Base-by-base conservation (phyloP, 106 monocot genomes). In the Acorus calamus region DNA sequence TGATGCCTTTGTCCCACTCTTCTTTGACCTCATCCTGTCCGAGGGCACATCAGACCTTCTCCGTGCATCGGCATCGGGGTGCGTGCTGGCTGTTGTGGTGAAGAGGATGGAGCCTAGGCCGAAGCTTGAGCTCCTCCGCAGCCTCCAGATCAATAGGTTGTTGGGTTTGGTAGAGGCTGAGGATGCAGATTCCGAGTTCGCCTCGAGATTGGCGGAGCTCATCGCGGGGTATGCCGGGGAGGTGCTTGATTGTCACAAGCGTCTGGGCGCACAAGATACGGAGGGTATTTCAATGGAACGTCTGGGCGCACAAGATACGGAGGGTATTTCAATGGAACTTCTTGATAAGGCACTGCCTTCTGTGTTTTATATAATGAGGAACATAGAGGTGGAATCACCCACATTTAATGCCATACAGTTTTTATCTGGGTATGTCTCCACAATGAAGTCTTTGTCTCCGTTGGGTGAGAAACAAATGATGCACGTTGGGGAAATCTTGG, bases 211-310 rank as follows among this genome's bases (percentile, higher is more conserved):
- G 42, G 75, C 84, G 10, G 56, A 66, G 48, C 69, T 96, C 57
- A 63, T 96, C 6, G 91, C 80, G 6, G 82, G 79, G n/a, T 96
- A 85, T 73, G 96, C 96, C 43, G 64, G 75, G 0, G 96, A 96
- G 74, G 80, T 80, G 4, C 59, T 96, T 49, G 84, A 91, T 50
- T 96, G 91, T 54, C 76, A 74, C 60, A 91, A 80, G 51, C 79
- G 42, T 67, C 47, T 85, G 57, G 68, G 76, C 11, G 67, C 83
- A 2, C 64, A 57, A 0, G 64, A 77, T 44, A 51, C 53, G 7
- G 80, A 87, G 42, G 61, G 70, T n/a, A 11, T 60, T 8, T 52
- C 83, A 2, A 56, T 91, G 73, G 82, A 80, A 48, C 78, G 41
- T 67, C 47, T 85, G 56, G 68, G 75, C 12, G 67, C 83, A 3